Percentiles rank a stretch among this genome's conserved stretches.
Conservation (phyloP, 768 basidiomycete species). For the Rubroboletus pulcherrimus region DNA sequence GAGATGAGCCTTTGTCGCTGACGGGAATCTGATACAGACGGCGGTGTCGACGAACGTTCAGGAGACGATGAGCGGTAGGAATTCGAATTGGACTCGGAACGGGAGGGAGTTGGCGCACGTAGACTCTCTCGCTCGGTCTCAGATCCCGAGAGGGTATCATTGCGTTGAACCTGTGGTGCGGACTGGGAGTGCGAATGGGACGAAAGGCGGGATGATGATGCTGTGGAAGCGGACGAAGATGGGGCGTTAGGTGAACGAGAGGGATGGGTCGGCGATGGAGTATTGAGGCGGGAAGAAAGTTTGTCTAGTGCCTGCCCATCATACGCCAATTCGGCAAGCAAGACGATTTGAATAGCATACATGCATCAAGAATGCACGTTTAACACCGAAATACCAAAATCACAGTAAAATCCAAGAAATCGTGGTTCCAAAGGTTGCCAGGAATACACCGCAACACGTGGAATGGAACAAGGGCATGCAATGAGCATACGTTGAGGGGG, state of each 20-base stretch:
- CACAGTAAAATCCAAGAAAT: neutral
- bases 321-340: neutral
- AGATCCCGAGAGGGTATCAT: slow-evolving; percentile 60
- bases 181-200: slow-evolving; percentile 31
- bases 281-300: slow-evolving; percentile 55
- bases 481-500: slow-evolving; percentile 19
- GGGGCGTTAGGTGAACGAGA: slow-evolving; percentile 35
- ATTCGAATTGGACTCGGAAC: slow-evolving; percentile 29
- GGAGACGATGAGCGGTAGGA: slow-evolving; percentile 38
- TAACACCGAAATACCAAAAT: slow-evolving; percentile 3
- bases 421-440: slow-evolving; percentile 8
- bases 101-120: slow-evolving; percentile 31
- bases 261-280: slow-evolving; percentile 49
- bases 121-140: slow-evolving; percentile 75
- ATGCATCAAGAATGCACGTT: slow-evolving; percentile 8
- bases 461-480: slow-evolving; percentile 27
- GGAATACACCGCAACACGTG: slow-evolving; percentile 30
- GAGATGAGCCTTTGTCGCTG: slow-evolving; percentile 45
- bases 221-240: slow-evolving; percentile 35
- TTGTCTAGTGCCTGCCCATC: slow-evolving; percentile 59
- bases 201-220: slow-evolving; percentile 35
- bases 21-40: slow-evolving; percentile 20
- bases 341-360: slow-evolving; percentile 18
- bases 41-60: slow-evolving; percentile 37
- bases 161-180: slow-evolving; percentile 25